phyloP scores from a whole-genome alignment of 2,329 filamentous ascomycete genomes.

The Leptosphaerulina australis region DNA sequence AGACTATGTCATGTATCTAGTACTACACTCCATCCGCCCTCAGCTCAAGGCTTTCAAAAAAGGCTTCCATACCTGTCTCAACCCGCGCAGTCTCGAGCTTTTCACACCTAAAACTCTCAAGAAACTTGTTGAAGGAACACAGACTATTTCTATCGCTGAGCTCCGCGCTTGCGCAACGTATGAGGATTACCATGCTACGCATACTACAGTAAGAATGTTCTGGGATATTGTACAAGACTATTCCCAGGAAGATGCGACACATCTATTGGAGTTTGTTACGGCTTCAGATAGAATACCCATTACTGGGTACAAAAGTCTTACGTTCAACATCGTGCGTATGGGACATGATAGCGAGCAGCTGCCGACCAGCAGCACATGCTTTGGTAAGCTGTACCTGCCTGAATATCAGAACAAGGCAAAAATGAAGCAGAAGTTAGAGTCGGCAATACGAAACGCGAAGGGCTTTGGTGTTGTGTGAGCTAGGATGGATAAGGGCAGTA shows the following conservation, averaged over 20 bases:
- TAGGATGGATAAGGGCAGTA: too few species aligned
- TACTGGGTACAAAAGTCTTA: constrained; percentile 79
- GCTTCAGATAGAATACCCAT: constrained; percentile 90
- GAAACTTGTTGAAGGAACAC: constrained; percentile 79
- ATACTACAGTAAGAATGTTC: constrained; percentile 76
- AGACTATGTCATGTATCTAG: constrained; percentile 85
- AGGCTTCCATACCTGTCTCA: constrained; percentile 79
- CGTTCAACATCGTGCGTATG: constrained; percentile 83
- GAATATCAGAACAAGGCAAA: constrained; percentile 76
- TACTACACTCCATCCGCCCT: constrained; percentile 74
- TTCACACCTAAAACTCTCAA: constrained; percentile 63
- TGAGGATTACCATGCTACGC: constrained; percentile 72
- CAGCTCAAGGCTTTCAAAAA: constrained; percentile 81
- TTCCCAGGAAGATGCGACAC: constrained; percentile 71
- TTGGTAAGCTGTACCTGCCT: constrained; percentile 83
- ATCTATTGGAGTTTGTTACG: constrained; percentile 91
- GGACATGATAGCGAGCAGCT: constrained; percentile 66
- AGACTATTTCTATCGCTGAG: constrained; percentile 77
- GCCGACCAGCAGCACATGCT: constrained; percentile 91
- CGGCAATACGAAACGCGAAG: constrained; percentile 74
- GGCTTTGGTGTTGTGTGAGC: constrained; percentile 71
- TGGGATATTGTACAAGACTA: constrained; percentile 79
- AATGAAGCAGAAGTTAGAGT: constrained; percentile 74
- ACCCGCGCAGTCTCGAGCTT: constrained; percentile 67
- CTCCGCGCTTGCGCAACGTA: constrained; percentile 76